Percentiles rank a stretch among this genome's conserved stretches.
These are phyloP conservation scores for Hamamelis virginiana DNA, from an alignment of 164 flowering plant species.

Conservation along the genomic window DNA sequence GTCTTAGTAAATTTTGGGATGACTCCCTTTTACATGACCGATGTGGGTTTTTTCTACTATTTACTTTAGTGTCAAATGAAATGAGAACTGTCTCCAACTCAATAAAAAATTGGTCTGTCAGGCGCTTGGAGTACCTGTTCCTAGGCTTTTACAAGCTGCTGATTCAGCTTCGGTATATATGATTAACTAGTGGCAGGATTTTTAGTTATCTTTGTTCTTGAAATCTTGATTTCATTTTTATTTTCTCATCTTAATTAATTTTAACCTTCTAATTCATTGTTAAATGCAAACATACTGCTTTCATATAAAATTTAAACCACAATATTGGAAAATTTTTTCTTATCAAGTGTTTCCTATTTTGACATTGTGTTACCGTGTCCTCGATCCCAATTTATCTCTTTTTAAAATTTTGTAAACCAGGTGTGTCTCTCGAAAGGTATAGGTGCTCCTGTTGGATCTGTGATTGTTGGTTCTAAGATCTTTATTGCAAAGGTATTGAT, in stretches of 20 bases:
- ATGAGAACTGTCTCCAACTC: slow-evolving; percentile 10
- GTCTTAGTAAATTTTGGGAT: no score
- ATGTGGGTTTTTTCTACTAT: no score
- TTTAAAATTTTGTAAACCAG: slow-evolving; percentile 36
- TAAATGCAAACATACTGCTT: no score
- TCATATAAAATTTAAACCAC: no score
- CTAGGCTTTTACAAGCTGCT: slow-evolving; percentile 84
- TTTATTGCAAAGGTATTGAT: slow-evolving; percentile 72
- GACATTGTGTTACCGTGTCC: no score
- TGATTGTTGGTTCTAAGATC: slow-evolving; percentile 81
- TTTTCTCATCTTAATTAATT: not conserved
- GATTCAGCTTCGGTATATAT: slow-evolving; percentile 95
- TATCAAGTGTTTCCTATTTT: no score
- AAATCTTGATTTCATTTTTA: not conserved
- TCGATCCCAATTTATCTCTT: not conserved
- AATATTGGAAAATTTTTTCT: no score
- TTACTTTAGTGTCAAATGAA: no score
- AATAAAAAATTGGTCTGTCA: slow-evolving; percentile 24
- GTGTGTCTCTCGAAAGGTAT: slow-evolving; percentile 91
- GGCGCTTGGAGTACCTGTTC: slow-evolving; percentile 92
- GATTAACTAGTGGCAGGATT: slow-evolving; percentile 6
- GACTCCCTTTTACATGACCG: no score
- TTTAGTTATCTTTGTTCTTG: not conserved
- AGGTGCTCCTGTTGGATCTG: slow-evolving; percentile 93
- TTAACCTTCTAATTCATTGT: not conserved